Percentiles rank a stretch among this genome's conserved stretches.
These are phyloP conservation scores for Cyclostephanos tholiformis DNA, from an alignment of 108 stramenopile genomes.

Conservation along the genomic window DNA sequence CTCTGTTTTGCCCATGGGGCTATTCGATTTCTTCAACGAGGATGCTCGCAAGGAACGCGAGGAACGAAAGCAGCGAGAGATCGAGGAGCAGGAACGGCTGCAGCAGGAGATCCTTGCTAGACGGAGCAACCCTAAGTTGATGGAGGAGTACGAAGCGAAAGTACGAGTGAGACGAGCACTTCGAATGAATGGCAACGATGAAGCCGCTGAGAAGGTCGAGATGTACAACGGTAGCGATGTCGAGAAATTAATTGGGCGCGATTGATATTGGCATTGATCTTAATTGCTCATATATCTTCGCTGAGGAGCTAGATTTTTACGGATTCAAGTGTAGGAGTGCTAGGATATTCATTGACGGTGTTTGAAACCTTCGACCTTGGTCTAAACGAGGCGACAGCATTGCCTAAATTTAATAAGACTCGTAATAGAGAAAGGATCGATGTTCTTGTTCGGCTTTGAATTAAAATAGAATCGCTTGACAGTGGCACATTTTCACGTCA, in stretches of 20 bases:
- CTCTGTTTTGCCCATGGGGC: constrained; percentile 42
- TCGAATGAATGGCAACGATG: constrained; percentile 24
- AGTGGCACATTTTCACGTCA: too few species aligned
- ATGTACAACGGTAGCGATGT: constrained; percentile 20
- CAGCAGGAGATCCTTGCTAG: constrained; percentile 59
- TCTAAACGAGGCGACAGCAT: too few species aligned
- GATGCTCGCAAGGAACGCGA: constrained; percentile 41
- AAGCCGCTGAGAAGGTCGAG: constrained; percentile 7
- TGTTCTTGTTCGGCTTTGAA: too few species aligned
- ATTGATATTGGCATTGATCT: constrained; percentile 3
- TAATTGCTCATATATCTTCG: background rate
- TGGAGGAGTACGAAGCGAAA: constrained; percentile 33
- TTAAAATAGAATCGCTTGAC: too few species aligned
- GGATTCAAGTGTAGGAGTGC: background rate
- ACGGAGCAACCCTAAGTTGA: constrained; percentile 36
- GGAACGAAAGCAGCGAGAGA: constrained; percentile 37
- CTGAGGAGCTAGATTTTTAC: background rate
- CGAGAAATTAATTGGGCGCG: constrained; percentile 8
- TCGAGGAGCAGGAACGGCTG: constrained; percentile 55
- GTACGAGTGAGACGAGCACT: constrained; percentile 21
- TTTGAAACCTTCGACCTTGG: too few species aligned
- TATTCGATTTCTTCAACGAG: constrained; percentile 62
- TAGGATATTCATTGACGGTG: background rate
- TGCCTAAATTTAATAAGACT: too few species aligned
- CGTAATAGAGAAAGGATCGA: too few species aligned